Evolutionary conservation across 805 yeast species (phyloP).

Genomic region (Myxozyma mucilagina): DNA sequence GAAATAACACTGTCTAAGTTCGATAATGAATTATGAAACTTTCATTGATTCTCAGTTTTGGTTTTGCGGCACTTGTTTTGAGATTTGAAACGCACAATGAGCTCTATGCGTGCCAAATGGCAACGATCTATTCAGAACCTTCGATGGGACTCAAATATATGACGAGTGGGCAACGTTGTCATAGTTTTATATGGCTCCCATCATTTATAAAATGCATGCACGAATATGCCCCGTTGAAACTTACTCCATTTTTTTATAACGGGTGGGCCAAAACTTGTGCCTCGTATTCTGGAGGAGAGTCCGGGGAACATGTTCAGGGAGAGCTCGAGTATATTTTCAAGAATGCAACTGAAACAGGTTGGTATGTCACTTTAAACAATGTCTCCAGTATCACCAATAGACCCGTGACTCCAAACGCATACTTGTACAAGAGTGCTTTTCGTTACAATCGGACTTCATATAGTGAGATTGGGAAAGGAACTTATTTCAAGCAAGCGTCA

Average conservation of each 20-base stretch:
- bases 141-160: neutral
- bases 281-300: neutral
- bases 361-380: neutral
- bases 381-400: neutral
- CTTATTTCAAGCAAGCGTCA: conserved; percentile 4
- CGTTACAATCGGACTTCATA: neutral
- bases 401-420: conserved; percentile 3
- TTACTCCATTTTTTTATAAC: neutral
- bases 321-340: conserved; percentile 1
- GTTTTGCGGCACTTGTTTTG: neutral
- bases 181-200: neutral
- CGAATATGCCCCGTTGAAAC: neutral
- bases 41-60: neutral
- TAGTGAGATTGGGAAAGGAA: conserved; percentile 8
- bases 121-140: neutral
- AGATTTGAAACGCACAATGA: conserved; percentile 9
- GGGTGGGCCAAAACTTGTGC: neutral
- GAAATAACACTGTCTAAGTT: no score
- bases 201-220: conserved; percentile 8
- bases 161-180: neutral
- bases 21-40: no score
- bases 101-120: neutral
- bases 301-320: neutral
- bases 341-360: conserved; percentile 4
- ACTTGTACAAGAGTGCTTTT: neutral